Evolutionary conservation across 2,329 filamentous ascomycete genomes (phyloP).

Genomic region (Colletotrichum plurivorum): DNA sequence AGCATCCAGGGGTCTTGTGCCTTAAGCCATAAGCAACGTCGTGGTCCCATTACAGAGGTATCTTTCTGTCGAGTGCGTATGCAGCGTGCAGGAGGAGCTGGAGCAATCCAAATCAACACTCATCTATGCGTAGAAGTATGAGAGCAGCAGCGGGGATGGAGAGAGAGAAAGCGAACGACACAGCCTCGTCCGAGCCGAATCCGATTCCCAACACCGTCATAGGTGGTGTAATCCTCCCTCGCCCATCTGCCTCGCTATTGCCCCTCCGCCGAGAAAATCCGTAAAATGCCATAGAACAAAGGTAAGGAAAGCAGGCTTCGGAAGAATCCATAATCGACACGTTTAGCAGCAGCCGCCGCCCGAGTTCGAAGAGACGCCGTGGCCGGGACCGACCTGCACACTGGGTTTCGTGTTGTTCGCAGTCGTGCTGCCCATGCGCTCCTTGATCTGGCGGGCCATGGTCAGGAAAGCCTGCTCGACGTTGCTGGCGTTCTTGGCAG

Average conservation of each 20-base stretch:
- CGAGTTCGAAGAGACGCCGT: constrained; percentile 90
- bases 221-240: constrained; percentile 28
- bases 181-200: constrained; percentile 37
- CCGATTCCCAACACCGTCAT: constrained; percentile 38
- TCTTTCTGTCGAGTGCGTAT: constrained; percentile 37
- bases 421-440: constrained; percentile 97
- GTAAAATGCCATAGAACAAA: constrained; percentile 40
- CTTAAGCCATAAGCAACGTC: constrained; percentile 25
- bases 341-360: constrained; percentile 91
- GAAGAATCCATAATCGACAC: constrained; percentile 18
- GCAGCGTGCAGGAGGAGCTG: constrained; percentile 31
- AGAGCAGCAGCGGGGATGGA: constrained; percentile 33
- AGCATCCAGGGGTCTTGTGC: not conserved
- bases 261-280: constrained; percentile 40
- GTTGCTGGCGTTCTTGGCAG: constrained; percentile 99
- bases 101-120: constrained; percentile 40
- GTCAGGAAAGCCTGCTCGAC: constrained; percentile 99
- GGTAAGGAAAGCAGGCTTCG: constrained; percentile 38
- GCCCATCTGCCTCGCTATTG: constrained; percentile 30
- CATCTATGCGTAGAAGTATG: constrained; percentile 42
- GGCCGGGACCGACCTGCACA: constrained; percentile 94
- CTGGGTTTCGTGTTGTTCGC: constrained; percentile 98
- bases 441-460: constrained; percentile 99
- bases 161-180: constrained; percentile 39
- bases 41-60: constrained; percentile 39